Conservation (phyloP, 2,329 filamentous ascomycete genomes). For the Diaporthe sp. region DNA sequence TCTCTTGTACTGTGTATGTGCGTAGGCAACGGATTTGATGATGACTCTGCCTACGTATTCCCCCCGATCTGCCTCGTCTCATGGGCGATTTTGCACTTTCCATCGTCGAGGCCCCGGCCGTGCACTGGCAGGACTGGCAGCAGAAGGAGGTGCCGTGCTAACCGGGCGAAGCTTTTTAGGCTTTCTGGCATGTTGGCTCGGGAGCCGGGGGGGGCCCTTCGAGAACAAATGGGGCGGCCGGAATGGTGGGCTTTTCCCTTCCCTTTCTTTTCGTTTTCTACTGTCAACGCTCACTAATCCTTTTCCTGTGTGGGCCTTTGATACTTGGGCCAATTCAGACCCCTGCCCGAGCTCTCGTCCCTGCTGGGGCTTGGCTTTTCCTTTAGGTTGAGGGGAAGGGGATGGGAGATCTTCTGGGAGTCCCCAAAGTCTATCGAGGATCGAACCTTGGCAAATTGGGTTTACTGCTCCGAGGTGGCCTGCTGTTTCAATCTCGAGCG, state of each 20-base stretch:
- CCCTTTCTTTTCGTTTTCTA: not conserved
- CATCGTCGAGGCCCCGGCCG: not conserved
- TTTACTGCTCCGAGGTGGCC: not conserved
- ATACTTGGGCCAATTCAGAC: not conserved
- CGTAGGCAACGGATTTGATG: not conserved
- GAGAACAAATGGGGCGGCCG: constrained; percentile 2
- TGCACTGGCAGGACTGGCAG: not conserved
- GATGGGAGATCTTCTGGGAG: not conserved
- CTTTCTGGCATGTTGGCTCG: not conserved
- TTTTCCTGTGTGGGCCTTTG: not conserved
- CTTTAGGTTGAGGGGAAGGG: not conserved
- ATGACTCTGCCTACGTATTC: not conserved
- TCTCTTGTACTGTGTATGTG: too few relatives aligned
- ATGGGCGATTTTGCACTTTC: not conserved
- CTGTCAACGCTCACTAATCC: not conserved
- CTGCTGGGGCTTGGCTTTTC: constrained; percentile 12
- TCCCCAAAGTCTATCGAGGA: constrained; percentile 6
- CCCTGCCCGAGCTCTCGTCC: not conserved
- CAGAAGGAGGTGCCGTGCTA: not conserved
- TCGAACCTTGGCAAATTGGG: constrained; percentile 29
- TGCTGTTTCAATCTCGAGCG: constrained; percentile 3
- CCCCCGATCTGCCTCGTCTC: constrained; percentile 2
- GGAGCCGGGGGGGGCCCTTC: not conserved
- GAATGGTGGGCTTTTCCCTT: not conserved
- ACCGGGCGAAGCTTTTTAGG: constrained; percentile 10